Evolutionary conservation across 129 eudicot species (phyloP).

Genomic region (Erigeron canadensis): DNA sequence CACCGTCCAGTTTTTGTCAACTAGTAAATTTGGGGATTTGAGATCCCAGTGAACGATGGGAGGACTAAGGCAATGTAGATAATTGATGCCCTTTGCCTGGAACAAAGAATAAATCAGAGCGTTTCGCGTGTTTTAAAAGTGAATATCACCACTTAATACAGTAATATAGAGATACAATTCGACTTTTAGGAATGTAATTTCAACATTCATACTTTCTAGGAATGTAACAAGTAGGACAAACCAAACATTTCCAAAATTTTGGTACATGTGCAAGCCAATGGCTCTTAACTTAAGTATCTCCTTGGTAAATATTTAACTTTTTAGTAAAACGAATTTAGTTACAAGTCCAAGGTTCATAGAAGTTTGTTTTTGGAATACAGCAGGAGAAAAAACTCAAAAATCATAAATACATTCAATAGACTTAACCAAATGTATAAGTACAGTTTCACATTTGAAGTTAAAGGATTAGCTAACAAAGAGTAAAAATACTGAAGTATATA

Average conservation of each 20-base stretch:
- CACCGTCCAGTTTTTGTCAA: constrained; percentile 93
- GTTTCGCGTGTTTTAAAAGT: background rate
- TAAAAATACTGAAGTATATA: constrained; percentile 5
- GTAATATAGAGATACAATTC: background rate
- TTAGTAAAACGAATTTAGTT: background rate
- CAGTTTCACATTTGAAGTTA: background rate
- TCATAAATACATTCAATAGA: too few relatives aligned
- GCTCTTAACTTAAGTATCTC: too few relatives aligned
- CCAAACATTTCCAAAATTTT: too few relatives aligned
- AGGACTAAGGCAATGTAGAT: constrained; percentile 83
- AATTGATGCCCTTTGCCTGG: constrained; percentile 94
- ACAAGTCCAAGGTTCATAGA: background rate
- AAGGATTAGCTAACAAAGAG: background rate
- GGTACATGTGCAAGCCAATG: too few relatives aligned
- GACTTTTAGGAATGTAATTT: background rate
- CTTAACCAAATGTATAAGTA: too few relatives aligned
- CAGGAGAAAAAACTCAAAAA: background rate
- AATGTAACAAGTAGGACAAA: too few relatives aligned
- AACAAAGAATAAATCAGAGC: constrained; percentile 3
- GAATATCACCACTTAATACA: background rate
- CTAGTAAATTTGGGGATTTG: constrained; percentile 91
- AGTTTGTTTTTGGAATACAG: background rate
- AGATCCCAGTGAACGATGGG: constrained; percentile 97
- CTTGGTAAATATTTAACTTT: background rate
- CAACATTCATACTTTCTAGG: background rate